These are phyloP conservation scores for Tetrastigma voinierianum DNA, from an alignment of 164 flowering plant genomes.

Conservation along the genomic window DNA sequence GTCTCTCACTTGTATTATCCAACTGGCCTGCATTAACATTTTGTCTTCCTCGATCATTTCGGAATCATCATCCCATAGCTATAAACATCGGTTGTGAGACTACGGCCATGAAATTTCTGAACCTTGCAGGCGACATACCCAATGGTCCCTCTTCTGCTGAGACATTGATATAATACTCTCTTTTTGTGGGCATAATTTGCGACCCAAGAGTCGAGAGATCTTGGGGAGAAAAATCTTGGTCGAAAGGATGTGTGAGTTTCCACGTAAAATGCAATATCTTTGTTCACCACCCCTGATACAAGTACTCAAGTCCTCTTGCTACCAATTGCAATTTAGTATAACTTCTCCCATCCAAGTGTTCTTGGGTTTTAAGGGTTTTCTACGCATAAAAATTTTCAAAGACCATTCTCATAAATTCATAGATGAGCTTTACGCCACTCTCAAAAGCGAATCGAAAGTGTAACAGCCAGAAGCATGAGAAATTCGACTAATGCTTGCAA, in stretches of 20 bases:
- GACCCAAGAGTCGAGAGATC: not conserved
- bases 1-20: not conserved
- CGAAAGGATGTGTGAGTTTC: not conserved
- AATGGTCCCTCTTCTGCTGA: too few relatives aligned
- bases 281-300: not conserved
- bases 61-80: conserved; percentile 12
- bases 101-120: too few relatives aligned
- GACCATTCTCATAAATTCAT: conserved; percentile 1
- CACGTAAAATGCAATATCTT: conserved; percentile 1
- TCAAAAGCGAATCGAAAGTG: not conserved
- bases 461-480: too few relatives aligned
- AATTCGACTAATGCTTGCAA: too few relatives aligned
- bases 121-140: too few relatives aligned
- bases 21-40: not conserved
- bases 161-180: too few relatives aligned
- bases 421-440: not conserved
- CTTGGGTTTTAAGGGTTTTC: not conserved
- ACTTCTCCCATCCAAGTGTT: not conserved
- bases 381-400: not conserved
- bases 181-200: not conserved
- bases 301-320: not conserved
- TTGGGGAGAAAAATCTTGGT: not conserved
- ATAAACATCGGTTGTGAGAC: conserved; percentile 1
- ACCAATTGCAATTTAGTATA: not conserved
- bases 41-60: conserved; percentile 9